phyloP scores from a whole-genome alignment of 2,329 filamentous ascomycete species.

The Dactylellina cionopaga region DNA sequence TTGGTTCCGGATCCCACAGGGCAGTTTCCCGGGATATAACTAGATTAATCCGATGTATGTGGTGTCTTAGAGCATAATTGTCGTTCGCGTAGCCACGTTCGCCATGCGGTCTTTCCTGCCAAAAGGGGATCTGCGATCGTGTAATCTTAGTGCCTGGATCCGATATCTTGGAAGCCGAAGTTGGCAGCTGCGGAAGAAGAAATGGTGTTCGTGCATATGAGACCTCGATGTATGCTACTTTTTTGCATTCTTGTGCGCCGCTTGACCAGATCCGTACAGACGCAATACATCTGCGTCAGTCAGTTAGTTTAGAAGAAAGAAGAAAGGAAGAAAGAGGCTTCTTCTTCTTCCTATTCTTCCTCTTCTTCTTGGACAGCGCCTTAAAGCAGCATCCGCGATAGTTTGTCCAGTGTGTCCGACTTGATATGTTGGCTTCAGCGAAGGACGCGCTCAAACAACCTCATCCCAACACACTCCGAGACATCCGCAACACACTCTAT shows the following conservation, averaged over 20 bases:
- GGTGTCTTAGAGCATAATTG: too few relatives aligned
- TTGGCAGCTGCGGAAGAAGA: not conserved
- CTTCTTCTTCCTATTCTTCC: too few relatives aligned
- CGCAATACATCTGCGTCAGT: not conserved
- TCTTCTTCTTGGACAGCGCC: too few relatives aligned
- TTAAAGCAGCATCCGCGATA: too few relatives aligned
- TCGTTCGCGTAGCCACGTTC: too few relatives aligned
- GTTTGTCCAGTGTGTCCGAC: too few relatives aligned
- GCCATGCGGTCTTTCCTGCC: too few relatives aligned
- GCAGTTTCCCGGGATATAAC: too few relatives aligned
- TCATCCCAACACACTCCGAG: constrained; percentile 14
- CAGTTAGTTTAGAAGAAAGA: not conserved
- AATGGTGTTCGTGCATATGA: not conserved
- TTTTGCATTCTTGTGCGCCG: not conserved
- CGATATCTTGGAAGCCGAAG: not conserved
- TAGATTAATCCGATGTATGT: too few relatives aligned
- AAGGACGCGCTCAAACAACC: constrained; percentile 39
- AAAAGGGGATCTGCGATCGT: too few relatives aligned
- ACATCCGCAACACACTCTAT: constrained; percentile 26
- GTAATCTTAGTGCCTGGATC: not conserved
- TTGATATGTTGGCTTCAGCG: not conserved
- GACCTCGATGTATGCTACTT: not conserved
- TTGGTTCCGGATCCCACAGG: too few relatives aligned
- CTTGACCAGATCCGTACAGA: not conserved
- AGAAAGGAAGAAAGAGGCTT: too few relatives aligned